Evolutionary conservation across 345 rosid species (phyloP).

Genomic region (Gossypium rotundifolium): DNA sequence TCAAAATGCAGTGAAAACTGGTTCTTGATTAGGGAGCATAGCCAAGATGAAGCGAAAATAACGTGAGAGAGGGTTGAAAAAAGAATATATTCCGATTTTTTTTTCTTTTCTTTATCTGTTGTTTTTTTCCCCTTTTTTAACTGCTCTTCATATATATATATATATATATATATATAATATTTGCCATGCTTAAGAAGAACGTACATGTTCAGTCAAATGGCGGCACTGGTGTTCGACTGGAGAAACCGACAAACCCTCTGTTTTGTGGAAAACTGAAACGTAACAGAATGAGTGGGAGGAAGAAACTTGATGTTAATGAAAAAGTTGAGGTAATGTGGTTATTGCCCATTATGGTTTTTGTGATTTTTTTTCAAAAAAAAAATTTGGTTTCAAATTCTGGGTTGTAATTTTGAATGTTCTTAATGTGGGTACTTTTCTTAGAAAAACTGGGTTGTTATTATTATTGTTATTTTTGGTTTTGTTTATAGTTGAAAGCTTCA

Average conservation of each 20-base stretch:
- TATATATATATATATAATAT: too few species aligned
- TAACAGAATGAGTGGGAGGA: constrained; percentile 1
- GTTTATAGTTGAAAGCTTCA: background rate
- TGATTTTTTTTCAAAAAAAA: background rate
- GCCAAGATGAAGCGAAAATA: background rate
- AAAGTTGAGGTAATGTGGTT: constrained; percentile 23
- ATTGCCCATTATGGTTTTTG: background rate
- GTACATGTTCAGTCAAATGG: constrained; percentile 11
- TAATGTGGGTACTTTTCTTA: background rate
- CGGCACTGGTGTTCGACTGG: background rate
- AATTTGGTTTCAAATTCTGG: background rate
- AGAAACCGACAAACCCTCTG: constrained; percentile 14
- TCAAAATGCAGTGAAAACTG: background rate
- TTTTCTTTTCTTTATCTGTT: background rate
- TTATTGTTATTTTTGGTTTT: background rate
- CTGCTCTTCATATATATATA: too few species aligned
- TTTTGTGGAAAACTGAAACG: constrained; percentile 15
- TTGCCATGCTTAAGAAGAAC: background rate
- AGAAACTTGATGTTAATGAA: constrained; percentile 25
- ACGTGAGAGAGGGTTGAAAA: background rate
- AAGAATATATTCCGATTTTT: background rate
- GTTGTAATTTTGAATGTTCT: background rate
- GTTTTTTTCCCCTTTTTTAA: background rate
- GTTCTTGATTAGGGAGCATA: background rate
- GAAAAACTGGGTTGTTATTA: background rate